Evolutionary conservation across 225 moss, liverwort and hornwort genomes (phyloP), one percentile per base, ranked within the genome.

Genomic region (Polytrichum commune): DNA sequence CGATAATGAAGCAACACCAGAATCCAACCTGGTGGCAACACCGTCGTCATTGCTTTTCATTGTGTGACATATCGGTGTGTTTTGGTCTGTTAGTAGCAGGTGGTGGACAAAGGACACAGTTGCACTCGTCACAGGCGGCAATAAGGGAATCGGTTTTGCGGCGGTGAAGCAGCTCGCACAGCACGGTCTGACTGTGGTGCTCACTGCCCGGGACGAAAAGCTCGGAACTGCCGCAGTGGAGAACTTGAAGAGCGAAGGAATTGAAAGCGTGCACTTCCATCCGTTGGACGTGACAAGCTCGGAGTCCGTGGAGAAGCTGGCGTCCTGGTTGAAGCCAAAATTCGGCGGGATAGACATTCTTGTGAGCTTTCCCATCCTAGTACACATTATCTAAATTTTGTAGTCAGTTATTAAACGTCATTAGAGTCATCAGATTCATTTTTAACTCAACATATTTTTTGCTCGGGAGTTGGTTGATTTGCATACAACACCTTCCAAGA

Each of bases 71-170:
- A 13, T 13, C 13, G 13, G 13, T 67, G 18, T 61, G 60, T 7
- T 46, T 46, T 46, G 46, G 8, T 0, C 1, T 13, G 53, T 18
- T 23, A 18, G 29, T 29, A 5, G 1, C 6, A 66, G 28, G 67
- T 67, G 67, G 67, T 53, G 32, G 32, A 35, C 67, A 9, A 35
- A 74, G 53, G 64, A 57, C 66, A 67, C 35, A 26, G 72, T 73
- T 65, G 72, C 72, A 6, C 61, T 72, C 19, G 71, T 72, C 19
- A 77, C 66, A 23, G 77, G 72, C 0, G 22, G 55, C 9, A 76
- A 76, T 54, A 76, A 53, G 29, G 76, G 76, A 4, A 71, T 76
- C 3, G 76, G 76, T 27, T 71, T 68, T 18, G 76, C 63, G 16
- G 69, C 63, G 1, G 76, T 76, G 29, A 53, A 26, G 46, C 56